A percentile compares a stretch with the other conserved stretches of the same genome.
phyloP scores from a whole-genome alignment of 345 rosid genomes.

The Lepidium didymum region DNA sequence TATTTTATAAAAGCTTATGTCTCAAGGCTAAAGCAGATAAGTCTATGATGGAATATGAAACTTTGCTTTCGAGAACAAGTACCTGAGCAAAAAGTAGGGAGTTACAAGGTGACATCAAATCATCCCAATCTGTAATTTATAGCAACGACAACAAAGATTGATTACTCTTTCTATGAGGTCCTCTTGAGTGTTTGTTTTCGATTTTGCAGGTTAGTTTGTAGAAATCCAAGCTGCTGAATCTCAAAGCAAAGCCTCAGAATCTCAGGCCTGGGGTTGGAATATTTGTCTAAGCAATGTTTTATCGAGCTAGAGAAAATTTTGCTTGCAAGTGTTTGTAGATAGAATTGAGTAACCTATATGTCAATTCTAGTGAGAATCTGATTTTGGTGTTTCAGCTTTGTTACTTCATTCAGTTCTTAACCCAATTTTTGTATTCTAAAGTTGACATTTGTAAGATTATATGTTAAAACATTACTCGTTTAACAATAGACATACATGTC shows the following conservation, averaged over 20 bases:
- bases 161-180: background rate
- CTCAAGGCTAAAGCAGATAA: slow-evolving; percentile 36
- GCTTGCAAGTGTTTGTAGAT: background rate
- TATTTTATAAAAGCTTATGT: slow-evolving; percentile 29
- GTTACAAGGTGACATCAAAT: slow-evolving; percentile 10
- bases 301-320: background rate
- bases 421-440: background rate
- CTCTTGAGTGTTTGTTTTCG: background rate
- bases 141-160: background rate
- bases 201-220: background rate
- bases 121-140: background rate
- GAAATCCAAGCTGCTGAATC: background rate
- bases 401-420: background rate
- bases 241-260: background rate
- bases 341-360: background rate
- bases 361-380: background rate
- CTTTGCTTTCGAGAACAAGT: background rate
- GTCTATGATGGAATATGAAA: slow-evolving; percentile 25
- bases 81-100: background rate
- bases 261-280: background rate
- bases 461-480: background rate
- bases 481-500: background rate
- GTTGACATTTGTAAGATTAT: background rate
- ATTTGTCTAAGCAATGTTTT: background rate
- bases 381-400: background rate